phyloP scores from a whole-genome alignment of 257 asterid species.

The Solanum raphanifolium region DNA sequence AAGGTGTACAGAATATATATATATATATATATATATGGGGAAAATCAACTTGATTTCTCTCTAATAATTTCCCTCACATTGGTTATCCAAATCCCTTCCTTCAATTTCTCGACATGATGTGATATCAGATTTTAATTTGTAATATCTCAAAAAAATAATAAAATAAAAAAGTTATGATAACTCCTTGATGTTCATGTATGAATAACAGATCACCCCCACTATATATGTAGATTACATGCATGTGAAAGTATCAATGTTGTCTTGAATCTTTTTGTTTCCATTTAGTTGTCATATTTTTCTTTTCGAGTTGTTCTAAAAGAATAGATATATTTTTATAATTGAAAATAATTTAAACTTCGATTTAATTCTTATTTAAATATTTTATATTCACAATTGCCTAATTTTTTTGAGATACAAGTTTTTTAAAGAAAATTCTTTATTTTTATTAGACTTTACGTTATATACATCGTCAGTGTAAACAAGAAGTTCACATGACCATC shows the following conservation, averaged over 20 bases:
- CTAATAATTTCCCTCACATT: background rate
- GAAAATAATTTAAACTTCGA: rapidly evolving
- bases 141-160: background rate
- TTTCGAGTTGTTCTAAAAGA: background rate
- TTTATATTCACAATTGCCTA: background rate
- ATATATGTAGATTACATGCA: background rate
- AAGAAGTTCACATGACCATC: background rate
- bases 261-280: no score
- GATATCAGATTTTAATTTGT: background rate
- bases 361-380: background rate
- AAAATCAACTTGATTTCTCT: background rate
- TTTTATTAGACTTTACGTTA: background rate
- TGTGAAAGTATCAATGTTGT: background rate
- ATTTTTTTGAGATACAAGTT: background rate
- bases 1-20: no score
- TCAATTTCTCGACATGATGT: background rate
- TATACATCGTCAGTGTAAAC: background rate
- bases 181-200: background rate
- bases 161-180: background rate
- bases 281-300: background rate
- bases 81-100: background rate
- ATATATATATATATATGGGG: no score
- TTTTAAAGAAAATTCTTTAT: background rate
- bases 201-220: background rate
- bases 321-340: no score